Conservation (phyloP, 129 eudicot genomes). For the Heracleum sosnowskyi region DNA sequence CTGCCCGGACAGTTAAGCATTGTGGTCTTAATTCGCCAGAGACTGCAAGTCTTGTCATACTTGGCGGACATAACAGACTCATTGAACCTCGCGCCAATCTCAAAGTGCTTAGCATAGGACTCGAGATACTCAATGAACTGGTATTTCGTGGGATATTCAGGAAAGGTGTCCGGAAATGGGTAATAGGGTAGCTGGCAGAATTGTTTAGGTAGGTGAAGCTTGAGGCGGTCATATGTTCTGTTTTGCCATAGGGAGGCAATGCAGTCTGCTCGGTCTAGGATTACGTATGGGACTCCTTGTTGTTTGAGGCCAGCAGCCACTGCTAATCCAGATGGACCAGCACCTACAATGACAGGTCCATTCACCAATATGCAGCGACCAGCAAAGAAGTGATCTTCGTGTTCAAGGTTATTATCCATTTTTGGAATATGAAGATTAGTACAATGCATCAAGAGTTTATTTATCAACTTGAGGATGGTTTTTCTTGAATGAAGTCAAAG, state of each 20-base stretch:
- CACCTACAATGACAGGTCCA: constrained; percentile 48
- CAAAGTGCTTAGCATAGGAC: constrained; percentile 30
- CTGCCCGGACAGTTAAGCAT: background rate
- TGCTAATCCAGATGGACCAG: constrained; percentile 50
- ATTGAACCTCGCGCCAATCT: constrained; percentile 33
- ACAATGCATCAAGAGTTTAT: constrained; percentile 13
- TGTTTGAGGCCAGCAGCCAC: constrained; percentile 46
- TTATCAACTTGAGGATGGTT: constrained; percentile 6
- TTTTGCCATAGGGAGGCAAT: constrained; percentile 53
- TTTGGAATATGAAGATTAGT: background rate
- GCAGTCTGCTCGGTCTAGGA: constrained; percentile 42
- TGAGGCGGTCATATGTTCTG: constrained; percentile 42
- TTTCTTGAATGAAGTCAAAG: constrained; percentile 5
- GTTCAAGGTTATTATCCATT: constrained; percentile 12
- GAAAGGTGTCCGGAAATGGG: constrained; percentile 36
- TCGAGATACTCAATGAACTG: constrained; percentile 44
- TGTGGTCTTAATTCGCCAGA: constrained; percentile 35
- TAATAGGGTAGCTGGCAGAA: constrained; percentile 47
- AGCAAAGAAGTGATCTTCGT: constrained; percentile 13
- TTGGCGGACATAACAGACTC: constrained; percentile 34
- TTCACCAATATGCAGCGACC: constrained; percentile 27
- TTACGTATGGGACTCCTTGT: constrained; percentile 35
- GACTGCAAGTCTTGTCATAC: constrained; percentile 27
- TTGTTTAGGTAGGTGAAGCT: constrained; percentile 46
- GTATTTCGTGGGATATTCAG: constrained; percentile 36